Conservation (phyloP, 2,329 filamentous ascomycete genomes). For the Aspergillus brunneoviolaceus region DNA sequence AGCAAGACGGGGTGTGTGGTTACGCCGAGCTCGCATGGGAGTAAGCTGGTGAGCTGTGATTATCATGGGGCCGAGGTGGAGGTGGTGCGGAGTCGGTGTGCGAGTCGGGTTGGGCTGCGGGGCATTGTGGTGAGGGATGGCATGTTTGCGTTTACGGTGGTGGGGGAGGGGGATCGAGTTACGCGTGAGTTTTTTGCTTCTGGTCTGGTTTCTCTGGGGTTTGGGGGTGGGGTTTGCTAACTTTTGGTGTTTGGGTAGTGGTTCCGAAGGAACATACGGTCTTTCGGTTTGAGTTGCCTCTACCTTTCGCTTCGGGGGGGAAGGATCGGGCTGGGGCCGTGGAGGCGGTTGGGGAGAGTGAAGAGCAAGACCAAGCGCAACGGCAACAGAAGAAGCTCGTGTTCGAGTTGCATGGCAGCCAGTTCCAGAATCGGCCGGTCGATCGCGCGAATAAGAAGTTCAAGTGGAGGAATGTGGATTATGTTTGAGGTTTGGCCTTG, state of each 20-base stretch:
- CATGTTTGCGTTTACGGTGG: conserved; percentile 79
- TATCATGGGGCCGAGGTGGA: conserved; percentile 83
- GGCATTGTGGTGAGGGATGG: conserved; percentile 90
- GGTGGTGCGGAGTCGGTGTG: conserved; percentile 78
- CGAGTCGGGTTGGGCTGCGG: conserved; percentile 74
- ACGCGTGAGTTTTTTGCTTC: conserved; percentile 55
- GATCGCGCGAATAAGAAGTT: conserved; percentile 91
- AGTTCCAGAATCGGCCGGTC: conserved; percentile 77
- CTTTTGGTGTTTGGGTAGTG: conserved; percentile 37
- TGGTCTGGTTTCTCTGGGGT: background rate
- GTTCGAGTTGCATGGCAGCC: conserved; percentile 84
- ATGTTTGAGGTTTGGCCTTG: conserved; percentile 56
- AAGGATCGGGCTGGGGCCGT: conserved; percentile 20
- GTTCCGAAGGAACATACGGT: conserved; percentile 89
- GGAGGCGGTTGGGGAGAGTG: conserved; percentile 17
- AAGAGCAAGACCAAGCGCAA: conserved; percentile 3
- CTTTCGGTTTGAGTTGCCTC: conserved; percentile 72
- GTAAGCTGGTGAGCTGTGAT: conserved; percentile 78
- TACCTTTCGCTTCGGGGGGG: conserved; percentile 25
- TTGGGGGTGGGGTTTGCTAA: background rate
- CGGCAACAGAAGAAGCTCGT: conserved; percentile 52
- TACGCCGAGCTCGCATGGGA: conserved; percentile 55
- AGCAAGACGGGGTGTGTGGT: conserved; percentile 35
- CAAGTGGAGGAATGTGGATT: conserved; percentile 75
- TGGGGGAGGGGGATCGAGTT: conserved; percentile 68